Conservation (phyloP, 306 rosid species). For the Lathyrus oleraceus region DNA sequence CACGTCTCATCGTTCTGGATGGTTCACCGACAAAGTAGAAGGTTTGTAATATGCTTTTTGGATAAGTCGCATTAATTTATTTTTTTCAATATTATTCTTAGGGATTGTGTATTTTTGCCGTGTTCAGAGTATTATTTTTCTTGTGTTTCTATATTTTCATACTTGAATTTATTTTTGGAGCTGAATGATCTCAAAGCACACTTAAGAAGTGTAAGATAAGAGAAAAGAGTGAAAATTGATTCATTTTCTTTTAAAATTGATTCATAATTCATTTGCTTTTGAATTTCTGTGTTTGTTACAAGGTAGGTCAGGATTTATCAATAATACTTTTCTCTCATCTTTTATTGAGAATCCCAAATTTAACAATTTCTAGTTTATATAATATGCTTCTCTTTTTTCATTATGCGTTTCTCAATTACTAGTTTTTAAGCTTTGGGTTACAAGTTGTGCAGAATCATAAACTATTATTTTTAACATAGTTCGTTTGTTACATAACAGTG, state of each 20-base stretch:
- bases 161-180: conserved; percentile 1
- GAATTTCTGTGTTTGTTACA: too few species aligned
- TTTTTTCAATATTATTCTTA: conserved; percentile 10
- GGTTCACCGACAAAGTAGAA: conserved; percentile 78
- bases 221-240: too few species aligned
- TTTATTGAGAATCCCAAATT: too few species aligned
- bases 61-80: neutral
- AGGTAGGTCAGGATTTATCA: too few species aligned
- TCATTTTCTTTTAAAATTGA: too few species aligned
- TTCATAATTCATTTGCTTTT: too few species aligned
- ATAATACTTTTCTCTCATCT: too few species aligned
- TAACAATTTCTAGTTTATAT: too few species aligned
- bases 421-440: conserved; percentile 1
- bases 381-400: too few species aligned
- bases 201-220: neutral
- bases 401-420: neutral
- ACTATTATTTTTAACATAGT: conserved; percentile 3
- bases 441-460: conserved; percentile 1
- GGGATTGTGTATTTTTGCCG: neutral
- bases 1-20: conserved; percentile 84
- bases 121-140: neutral
- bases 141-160: neutral
- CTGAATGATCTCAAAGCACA: neutral
- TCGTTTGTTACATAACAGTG: neutral
- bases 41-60: conserved; percentile 53